Percentiles rank a stretch among this genome's conserved stretches.
Evolutionary conservation across 2,329 filamentous ascomycete species (phyloP).

Genomic region (Penicillium sp.): DNA sequence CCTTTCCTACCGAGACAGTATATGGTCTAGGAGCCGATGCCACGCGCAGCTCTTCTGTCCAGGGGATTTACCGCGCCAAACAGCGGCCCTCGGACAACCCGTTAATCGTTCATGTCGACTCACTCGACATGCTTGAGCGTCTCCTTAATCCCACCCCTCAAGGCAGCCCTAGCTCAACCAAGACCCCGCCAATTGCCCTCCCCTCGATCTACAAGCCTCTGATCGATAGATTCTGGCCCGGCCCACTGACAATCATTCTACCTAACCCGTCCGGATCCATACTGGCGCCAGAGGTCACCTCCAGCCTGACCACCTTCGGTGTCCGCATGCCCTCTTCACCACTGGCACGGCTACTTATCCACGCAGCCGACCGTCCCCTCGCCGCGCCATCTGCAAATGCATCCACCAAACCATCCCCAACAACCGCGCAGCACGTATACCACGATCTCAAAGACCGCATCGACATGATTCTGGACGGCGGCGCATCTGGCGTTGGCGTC

Average conservation of each 20-base stretch:
- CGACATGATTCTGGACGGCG: conserved; percentile 79
- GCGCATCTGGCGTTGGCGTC: conserved; percentile 75
- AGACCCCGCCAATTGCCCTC: conserved; percentile 38
- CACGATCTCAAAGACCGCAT: conserved; percentile 78
- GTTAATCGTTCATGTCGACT: conserved; percentile 83
- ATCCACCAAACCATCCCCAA: conserved; percentile 85
- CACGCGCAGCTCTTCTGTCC: conserved; percentile 71
- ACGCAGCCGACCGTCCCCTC: conserved; percentile 65
- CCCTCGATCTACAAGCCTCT: conserved; percentile 69
- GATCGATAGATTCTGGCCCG: conserved; percentile 83
- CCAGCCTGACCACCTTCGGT: conserved; percentile 73
- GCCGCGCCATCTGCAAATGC: conserved; percentile 92
- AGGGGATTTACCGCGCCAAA: conserved; percentile 87
- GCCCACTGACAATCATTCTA: conserved; percentile 81
- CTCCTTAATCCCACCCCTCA: conserved; percentile 44
- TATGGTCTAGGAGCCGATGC: conserved; percentile 96
- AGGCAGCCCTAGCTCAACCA: conserved; percentile 26
- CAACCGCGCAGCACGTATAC: conserved; percentile 76
- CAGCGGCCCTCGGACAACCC: conserved; percentile 88
- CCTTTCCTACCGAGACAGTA: conserved; percentile 94
- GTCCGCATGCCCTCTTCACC: conserved; percentile 78
- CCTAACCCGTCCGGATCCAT: conserved; percentile 61
- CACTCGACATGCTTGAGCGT: conserved; percentile 62
- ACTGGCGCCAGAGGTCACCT: conserved; percentile 85
- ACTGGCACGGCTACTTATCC: conserved; percentile 80